Evolutionary conservation across 2,329 filamentous ascomycete genomes (phyloP).

Genomic region (Aspergillus fructus): DNA sequence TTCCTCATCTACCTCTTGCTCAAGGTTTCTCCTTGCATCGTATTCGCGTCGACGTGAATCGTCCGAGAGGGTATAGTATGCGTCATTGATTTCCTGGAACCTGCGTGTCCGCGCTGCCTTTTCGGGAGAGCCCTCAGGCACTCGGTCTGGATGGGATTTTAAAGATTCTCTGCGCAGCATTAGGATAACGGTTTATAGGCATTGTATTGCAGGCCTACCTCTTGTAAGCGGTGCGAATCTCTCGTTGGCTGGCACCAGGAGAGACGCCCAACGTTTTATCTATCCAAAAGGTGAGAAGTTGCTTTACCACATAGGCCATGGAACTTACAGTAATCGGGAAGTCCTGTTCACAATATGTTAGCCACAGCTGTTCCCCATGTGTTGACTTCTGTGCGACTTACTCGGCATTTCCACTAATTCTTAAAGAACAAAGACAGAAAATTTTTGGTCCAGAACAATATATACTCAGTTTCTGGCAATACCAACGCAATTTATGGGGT

Average conservation of each 20-base stretch:
- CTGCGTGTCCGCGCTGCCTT: conserved; percentile 76
- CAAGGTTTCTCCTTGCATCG: conserved; percentile 64
- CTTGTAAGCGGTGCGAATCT: conserved; percentile 95
- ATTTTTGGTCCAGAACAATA: not conserved
- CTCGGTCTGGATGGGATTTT: conserved; percentile 90
- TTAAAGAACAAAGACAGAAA: not conserved
- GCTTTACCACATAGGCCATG: not conserved
- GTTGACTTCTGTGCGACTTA: conserved; percentile 14
- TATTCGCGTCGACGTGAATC: conserved; percentile 75
- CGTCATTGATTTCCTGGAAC: conserved; percentile 90
- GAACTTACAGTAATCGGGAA: conserved; percentile 43
- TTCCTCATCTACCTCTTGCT: conserved; percentile 48
- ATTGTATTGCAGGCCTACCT: conserved; percentile 51
- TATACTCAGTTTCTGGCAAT: not conserved
- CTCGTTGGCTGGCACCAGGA: conserved; percentile 72
- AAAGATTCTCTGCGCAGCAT: conserved; percentile 60
- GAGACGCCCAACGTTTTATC: conserved; percentile 73
- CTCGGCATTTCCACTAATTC: conserved; percentile 18
- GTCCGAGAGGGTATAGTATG: conserved; percentile 89
- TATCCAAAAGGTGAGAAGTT: conserved; percentile 34
- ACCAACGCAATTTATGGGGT: not conserved
- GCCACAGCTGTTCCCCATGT: not conserved
- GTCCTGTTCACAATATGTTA: conserved; percentile 20
- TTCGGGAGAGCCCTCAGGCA: conserved; percentile 79
- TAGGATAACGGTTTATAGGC: conserved; percentile 43